Evolutionary conservation across 306 rosid species (phyloP).

Genomic region (Vigna mungo): DNA sequence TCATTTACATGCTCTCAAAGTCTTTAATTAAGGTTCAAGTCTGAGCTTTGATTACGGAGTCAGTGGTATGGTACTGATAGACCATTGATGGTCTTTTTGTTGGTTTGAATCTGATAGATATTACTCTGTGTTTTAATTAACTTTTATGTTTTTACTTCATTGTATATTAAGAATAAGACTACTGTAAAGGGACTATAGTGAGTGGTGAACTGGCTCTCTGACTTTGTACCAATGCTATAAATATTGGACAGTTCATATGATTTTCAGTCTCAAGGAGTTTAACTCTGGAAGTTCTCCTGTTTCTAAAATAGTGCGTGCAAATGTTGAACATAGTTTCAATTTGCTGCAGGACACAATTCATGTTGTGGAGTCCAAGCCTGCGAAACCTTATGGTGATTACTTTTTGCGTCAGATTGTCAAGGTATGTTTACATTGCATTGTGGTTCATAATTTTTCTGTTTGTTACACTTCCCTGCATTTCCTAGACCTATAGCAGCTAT

Average conservation of each 20-base stretch:
- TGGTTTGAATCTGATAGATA: background rate
- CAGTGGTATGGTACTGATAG: background rate
- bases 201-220: conserved; percentile 24
- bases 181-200: conserved; percentile 20
- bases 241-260: background rate
- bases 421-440: conserved; percentile 52
- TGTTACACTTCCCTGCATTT: background rate
- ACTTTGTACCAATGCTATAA: background rate
- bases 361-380: conserved; percentile 76
- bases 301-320: conserved; percentile 19
- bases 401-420: conserved; percentile 90
- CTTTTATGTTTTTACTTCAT: background rate
- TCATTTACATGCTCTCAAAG: conserved; percentile 7
- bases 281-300: background rate
- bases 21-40: conserved; percentile 5
- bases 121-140: background rate
- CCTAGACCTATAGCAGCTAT: background rate
- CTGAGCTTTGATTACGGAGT: background rate
- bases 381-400: conserved; percentile 84
- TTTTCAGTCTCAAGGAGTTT: conserved; percentile 8
- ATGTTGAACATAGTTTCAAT: conserved; percentile 1
- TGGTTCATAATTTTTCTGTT: conserved; percentile 4
- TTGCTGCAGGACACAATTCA: conserved; percentile 74
- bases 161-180: background rate
- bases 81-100: no score